Base-by-base conservation (phyloP, 495 filamentous ascomycete species). In the Talaromyces wortmannii region DNA sequence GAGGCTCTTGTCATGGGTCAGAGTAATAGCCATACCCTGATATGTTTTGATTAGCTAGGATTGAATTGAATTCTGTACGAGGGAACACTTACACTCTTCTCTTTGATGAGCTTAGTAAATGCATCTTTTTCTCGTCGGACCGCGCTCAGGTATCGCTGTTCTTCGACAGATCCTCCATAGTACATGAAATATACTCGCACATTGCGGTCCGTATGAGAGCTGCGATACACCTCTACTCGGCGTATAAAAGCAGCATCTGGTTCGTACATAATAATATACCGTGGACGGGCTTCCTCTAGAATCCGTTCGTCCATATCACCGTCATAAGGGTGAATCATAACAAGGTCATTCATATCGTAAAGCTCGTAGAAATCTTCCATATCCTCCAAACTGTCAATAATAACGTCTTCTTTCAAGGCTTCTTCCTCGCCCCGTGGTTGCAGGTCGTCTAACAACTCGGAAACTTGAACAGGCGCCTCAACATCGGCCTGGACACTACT, bases 261-360 rank as follows among this genome's bases (percentile, higher is more conserved):
- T 65, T 97, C 92, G 68, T 97, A 98, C 94, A 98, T 97, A 64
- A 98, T 88, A 46, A 98, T 90, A 69, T 96, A 97, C 42, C 88
- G 84, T 1, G 94, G 94, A 53, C 88, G 90, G 55, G 91, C 76
- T 71, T 98, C 94, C 65, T 97, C 95, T 2, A 98, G 79, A 17
- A 97, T 77, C 67, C 96, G 89, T 62, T 97, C 95, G 71, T 97
- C 95, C 78, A 91, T 88, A 65, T 98, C 94, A 8, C 91, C 94
- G 63, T 89, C 87, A 67, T 95, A 98, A 3, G 94, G 88, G 68
- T 97, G 94, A 44, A 97, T 77, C 48, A 96, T 82, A 17, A 96
- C 79, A 23, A 97, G 74, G 59, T 96, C 86, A 45, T 90, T 82
- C 86, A 92, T 94, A 46, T 97, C 91, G 64, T 91, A 96, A 17